Evolutionary conservation across 768 basidiomycete genomes (phyloP), one percentile per base, ranked within the genome.

Genomic region (Sporobolomyces phaffii): DNA sequence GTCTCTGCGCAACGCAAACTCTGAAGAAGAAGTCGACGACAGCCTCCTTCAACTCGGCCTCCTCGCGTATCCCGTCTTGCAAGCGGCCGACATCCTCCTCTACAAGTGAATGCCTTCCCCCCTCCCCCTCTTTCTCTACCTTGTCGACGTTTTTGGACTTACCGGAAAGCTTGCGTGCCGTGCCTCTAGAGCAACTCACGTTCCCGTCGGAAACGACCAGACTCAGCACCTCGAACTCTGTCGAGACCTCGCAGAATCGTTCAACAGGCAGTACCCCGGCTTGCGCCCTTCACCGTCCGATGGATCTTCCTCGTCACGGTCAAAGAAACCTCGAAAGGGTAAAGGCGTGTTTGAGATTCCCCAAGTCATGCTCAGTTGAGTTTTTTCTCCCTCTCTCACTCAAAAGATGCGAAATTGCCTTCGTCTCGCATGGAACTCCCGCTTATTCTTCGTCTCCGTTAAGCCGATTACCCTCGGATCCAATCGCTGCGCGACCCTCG

Each of bases 171-270:
- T n/a, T n/a, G n/a, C n/a, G n/a, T n/a, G n/a, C n/a, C 4, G 13
- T 34, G 14, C 11, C 10, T 2, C 20, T 69, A 91, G 92, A 72
- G 84, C 91, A 3, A 94, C 91, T 0, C 89, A 92, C 76, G 88
- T 98, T 1, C 94, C 94, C 0, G 93, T 98, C 7, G 94, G 94
- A 29, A 92, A 97, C 74, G 94, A 98, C 77, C 94, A 97, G 75
- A 84, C 85, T 26, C 94, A 98, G 79, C 94, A 98, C 74, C 83
- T 97, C 45, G 92, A 96, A 74, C 84, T 98, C 0, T 83, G 83
- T 22, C 85, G 91, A 34, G 90, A 93, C 73, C 79, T 96, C 15
- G 91, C 90, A 0, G 84, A 89, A 22, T 80, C 78, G 11, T 94
- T 94, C 80, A 97, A 97, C 76, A 82, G 84, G 11, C 82, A 82